Evolutionary conservation across 2,329 filamentous ascomycete species (phyloP).

Genomic region (Scopulariopsis brevicaulis): DNA sequence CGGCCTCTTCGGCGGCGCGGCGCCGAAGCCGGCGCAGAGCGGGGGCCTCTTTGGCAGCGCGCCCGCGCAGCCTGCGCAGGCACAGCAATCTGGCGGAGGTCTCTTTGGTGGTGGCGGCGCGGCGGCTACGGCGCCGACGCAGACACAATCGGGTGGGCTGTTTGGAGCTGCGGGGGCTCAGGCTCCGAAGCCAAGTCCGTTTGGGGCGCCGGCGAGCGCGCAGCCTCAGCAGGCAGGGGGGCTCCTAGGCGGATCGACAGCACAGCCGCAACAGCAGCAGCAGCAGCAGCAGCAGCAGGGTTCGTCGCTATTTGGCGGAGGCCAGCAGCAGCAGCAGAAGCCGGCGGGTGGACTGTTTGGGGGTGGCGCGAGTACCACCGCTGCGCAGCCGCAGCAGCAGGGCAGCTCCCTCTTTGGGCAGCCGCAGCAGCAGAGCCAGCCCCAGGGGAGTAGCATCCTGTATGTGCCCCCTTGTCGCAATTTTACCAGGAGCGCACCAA

Average conservation of each 20-base stretch:
- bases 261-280: too few species aligned
- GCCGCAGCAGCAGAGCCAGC: background rate
- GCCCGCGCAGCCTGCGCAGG: background rate
- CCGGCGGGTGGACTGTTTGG: conserved; percentile 1
- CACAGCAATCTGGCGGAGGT: conserved; percentile 1
- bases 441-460: conserved; percentile 15
- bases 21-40: conserved; percentile 13
- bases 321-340: conserved; percentile 5
- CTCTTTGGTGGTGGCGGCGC: background rate
- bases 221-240: conserved; percentile 6
- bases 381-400: background rate
- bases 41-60: conserved; percentile 19
- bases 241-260: conserved; percentile 6
- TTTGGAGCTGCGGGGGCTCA: conserved; percentile 12
- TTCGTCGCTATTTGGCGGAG: conserved; percentile 1
- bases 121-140: background rate
- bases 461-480: conserved; percentile 10
- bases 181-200: conserved; percentile 3
- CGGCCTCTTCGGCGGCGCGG: conserved; percentile 23
- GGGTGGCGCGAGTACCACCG: background rate
- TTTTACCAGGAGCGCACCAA: background rate
- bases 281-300: conserved; percentile 3
- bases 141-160: conserved; percentile 9
- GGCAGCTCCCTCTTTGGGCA: conserved; percentile 3
- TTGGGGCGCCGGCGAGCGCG: background rate